Evolutionary conservation across 2,329 filamentous ascomycete genomes (phyloP), one percentile per base, ranked within the genome.

Genomic region (Xylaria polymorpha): DNA sequence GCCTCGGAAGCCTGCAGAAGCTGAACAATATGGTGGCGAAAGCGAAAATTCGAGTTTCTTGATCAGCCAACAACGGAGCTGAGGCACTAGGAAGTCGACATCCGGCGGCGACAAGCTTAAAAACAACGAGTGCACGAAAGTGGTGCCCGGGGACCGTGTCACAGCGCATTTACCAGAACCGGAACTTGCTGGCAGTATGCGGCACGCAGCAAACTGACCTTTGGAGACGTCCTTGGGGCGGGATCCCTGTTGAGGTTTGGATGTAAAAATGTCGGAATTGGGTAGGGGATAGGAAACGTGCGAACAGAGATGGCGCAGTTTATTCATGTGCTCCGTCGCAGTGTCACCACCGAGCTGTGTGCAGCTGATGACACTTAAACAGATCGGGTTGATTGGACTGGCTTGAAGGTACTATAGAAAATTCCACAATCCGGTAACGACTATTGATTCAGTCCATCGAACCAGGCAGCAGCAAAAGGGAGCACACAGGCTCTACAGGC

Each of bases 401-500:
- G 58, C 14, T 51, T 57, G 25, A 22, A n/a, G 57, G 32, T 46
- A 59, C 53, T 39, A 22, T 39, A 22, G 51, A 48, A 58, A 64
- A 43, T 20, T 44, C 65, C 61, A 59, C 48, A 56, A 41, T 44
- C 53, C 32, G 41, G 67, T 60, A 67, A 68, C 35, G 46, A 59
- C 43, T 35, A 48, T 59, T 56, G 62, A 43, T 57, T 39, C 32
- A 62, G 55, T 46, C 55, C 51, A 61, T 53, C 53, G n/a, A 44
- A 60, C 53, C 56, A 67, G 41, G 37, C 44, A 58, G 25, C 32
- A 48, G 63, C 50, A 61, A 59, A 62, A 66, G 44, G 60, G 70
- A 73, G 51, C 58, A 71, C 72, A 60, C 66, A 71, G 68, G 69
- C 69, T 74, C 69, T 57, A 64, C 65, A 67, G 66, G 57, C 71